These are phyloP conservation scores for Ziziphus jujuba DNA, from an alignment of 306 rosid species.

Conservation along the genomic window DNA sequence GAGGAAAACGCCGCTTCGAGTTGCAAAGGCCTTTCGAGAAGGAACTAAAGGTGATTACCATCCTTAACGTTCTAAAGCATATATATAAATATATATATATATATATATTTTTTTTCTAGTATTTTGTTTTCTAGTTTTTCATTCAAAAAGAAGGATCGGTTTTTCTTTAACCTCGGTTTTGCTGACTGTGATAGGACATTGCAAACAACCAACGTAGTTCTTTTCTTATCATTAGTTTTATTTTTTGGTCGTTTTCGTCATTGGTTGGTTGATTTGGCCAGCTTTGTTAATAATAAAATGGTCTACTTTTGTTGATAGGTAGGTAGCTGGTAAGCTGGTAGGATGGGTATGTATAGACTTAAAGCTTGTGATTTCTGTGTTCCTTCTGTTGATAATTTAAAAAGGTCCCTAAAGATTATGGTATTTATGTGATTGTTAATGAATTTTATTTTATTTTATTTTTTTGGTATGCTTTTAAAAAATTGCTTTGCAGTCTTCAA, in stretches of 20 bases:
- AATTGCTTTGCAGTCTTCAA: not conserved
- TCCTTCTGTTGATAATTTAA: not conserved
- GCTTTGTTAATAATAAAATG: not conserved
- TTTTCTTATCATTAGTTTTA: no score
- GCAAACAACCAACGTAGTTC: not conserved
- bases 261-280: not conserved
- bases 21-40: constrained; percentile 89
- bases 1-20: constrained; percentile 83
- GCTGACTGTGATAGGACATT: not conserved
- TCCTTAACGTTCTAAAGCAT: not conserved
- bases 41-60: constrained; percentile 75
- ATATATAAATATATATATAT: no score
- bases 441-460: not conserved
- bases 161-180: not conserved
- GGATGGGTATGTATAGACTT: not conserved
- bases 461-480: constrained; percentile 1
- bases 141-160: not conserved
- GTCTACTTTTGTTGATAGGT: not conserved
- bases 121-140: not conserved
- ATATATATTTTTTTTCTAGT: not conserved
- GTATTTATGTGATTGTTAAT: not conserved
- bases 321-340: constrained; percentile 10
- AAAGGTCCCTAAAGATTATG: not conserved
- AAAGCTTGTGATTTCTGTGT: not conserved
- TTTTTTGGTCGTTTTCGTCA: not conserved